Evolutionary conservation across 2,329 filamentous ascomycete species (phyloP).

Genomic region (Calonectria honghensis): DNA sequence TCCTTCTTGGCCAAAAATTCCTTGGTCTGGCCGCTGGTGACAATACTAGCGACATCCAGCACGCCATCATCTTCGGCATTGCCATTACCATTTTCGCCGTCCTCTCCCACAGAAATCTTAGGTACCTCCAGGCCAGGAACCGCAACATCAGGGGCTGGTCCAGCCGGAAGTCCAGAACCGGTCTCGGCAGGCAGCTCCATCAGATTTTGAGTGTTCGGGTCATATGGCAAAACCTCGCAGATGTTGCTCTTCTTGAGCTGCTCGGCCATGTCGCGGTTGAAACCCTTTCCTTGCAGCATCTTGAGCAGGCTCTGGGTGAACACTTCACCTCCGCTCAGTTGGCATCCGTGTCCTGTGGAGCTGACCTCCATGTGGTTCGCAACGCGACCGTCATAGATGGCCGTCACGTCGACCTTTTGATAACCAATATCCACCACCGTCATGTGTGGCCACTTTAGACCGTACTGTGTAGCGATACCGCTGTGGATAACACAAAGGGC

Average conservation of each 20-base stretch:
- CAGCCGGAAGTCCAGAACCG: constrained; percentile 53
- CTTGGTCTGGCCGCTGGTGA: constrained; percentile 86
- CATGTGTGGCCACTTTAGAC: constrained; percentile 83
- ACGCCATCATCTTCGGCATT: constrained; percentile 80
- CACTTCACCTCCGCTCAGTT: constrained; percentile 87
- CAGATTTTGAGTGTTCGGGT: constrained; percentile 63
- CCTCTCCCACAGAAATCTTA: constrained; percentile 60
- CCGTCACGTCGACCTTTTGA: constrained; percentile 94
- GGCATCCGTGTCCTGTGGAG: constrained; percentile 67
- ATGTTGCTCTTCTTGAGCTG: constrained; percentile 80
- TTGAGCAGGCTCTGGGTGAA: constrained; percentile 85
- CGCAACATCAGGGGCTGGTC: constrained; percentile 56
- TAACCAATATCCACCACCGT: constrained; percentile 94
- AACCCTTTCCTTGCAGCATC: constrained; percentile 76
- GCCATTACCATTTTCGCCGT: constrained; percentile 64
- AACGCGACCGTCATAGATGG: constrained; percentile 87
- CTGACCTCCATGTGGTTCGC: constrained; percentile 79
- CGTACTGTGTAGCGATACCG: constrained; percentile 90
- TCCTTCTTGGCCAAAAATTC: constrained; percentile 90
- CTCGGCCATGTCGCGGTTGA: constrained; percentile 81
- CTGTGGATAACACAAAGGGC: constrained; percentile 94
- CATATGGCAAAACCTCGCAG: constrained; percentile 80
- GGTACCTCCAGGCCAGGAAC: constrained; percentile 61
- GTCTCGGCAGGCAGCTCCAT: constrained; percentile 70
- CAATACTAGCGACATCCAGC: constrained; percentile 88